A percentile compares a stretch with the other conserved stretches of the same genome.
Conservation (phyloP, 768 basidiomycete genomes). For the Trametes cubensis region DNA sequence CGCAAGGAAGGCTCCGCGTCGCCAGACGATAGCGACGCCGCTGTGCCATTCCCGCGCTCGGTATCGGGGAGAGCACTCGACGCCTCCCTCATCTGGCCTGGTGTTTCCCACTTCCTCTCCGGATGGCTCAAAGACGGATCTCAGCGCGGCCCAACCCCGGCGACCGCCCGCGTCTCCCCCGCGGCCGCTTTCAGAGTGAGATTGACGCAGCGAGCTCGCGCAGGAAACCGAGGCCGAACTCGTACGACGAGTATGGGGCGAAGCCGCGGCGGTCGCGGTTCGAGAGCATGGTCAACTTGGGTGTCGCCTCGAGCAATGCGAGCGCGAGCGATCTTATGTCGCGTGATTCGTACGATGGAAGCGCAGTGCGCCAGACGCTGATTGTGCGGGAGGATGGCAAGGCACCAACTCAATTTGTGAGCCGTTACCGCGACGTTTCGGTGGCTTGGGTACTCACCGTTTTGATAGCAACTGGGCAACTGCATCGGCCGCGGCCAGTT, state of each 20-base stretch:
- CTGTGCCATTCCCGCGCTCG: constrained; percentile 68
- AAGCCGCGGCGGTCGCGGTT: constrained; percentile 59
- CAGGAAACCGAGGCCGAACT: constrained; percentile 61
- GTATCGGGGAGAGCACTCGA: constrained; percentile 54
- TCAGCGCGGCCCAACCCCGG: background rate
- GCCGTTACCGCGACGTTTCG: constrained; percentile 36
- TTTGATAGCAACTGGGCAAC: constrained; percentile 88
- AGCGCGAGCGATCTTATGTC: constrained; percentile 68
- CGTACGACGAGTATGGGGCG: constrained; percentile 66
- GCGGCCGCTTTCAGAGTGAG: constrained; percentile 77
- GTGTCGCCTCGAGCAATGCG: constrained; percentile 51
- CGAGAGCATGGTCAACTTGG: constrained; percentile 72
- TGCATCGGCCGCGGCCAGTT: constrained; percentile 98
- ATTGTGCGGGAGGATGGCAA: constrained; percentile 83
- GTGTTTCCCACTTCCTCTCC: constrained; percentile 26
- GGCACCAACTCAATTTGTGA: constrained; percentile 77
- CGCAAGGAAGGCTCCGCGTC: constrained; percentile 33
- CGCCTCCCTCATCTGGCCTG: constrained; percentile 34
- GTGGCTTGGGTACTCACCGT: background rate
- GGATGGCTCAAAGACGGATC: constrained; percentile 25
- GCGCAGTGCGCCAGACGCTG: constrained; percentile 65
- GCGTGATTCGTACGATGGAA: constrained; percentile 67
- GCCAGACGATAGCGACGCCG: constrained; percentile 37
- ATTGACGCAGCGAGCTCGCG: constrained; percentile 58
- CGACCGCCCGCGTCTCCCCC: constrained; percentile 48